These are phyloP conservation scores for Ceratobasidium theobromae DNA, from an alignment of 1,284 basidiomycete species.

Conservation along the genomic window DNA sequence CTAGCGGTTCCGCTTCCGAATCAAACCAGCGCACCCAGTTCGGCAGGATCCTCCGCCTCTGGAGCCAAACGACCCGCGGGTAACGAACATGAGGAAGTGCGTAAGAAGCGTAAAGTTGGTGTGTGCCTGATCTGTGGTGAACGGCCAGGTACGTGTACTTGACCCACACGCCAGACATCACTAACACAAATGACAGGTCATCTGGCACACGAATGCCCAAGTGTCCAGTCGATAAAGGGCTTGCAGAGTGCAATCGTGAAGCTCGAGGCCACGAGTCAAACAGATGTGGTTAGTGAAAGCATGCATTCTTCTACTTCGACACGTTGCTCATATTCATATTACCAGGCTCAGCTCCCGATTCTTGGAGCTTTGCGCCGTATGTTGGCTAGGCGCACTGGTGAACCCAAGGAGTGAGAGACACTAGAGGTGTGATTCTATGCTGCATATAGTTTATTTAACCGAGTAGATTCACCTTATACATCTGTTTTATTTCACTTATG, in stretches of 20 bases:
- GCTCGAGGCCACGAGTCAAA: neutral
- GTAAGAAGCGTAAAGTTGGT: constrained; percentile 7
- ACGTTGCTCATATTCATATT: neutral
- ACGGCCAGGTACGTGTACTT: constrained; percentile 1
- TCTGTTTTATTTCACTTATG: neutral
- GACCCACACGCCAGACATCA: neutral
- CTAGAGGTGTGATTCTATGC: no score
- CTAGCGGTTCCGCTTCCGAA: neutral
- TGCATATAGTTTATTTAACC: no score
- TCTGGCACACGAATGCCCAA: neutral
- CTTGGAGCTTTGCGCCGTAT: constrained; percentile 1
- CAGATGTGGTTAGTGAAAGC: neutral
- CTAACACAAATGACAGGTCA: neutral
- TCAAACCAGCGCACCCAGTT: neutral
- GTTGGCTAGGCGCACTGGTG: neutral
- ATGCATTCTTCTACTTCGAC: neutral
- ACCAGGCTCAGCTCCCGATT: neutral
- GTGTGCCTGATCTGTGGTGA: constrained; percentile 13
- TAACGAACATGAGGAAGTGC: neutral
- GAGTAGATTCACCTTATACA: no score
- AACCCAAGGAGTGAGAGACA: neutral
- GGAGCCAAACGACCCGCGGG: constrained; percentile 4
- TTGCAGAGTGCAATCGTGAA: neutral
- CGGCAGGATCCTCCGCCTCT: neutral
- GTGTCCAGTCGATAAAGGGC: constrained; percentile 1